A percentile compares a stretch with the other conserved stretches of the same genome.
These are phyloP conservation scores for Stephania cephalantha DNA, from an alignment of 164 flowering plant species.

Conservation along the genomic window DNA sequence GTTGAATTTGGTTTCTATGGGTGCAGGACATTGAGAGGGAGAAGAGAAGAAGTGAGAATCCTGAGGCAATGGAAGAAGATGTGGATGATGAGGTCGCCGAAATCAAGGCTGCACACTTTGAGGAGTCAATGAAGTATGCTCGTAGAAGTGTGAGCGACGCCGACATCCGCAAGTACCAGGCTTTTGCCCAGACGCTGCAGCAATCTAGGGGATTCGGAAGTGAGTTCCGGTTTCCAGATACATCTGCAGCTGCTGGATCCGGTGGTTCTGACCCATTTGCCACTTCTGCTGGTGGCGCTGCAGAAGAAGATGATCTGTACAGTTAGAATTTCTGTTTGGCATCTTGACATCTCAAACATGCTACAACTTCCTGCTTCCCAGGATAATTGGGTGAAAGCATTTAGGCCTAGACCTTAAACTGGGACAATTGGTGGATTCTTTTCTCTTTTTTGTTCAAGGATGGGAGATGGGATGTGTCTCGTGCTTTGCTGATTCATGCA, in stretches of 20 bases:
- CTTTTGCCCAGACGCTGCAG: conserved; percentile 72
- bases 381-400: background rate
- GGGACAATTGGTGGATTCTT: background rate
- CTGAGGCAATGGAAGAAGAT: conserved; percentile 78
- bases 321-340: conserved; percentile 22
- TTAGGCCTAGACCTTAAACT: background rate
- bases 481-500: background rate
- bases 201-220: conserved; percentile 72
- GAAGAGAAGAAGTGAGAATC: conserved; percentile 54
- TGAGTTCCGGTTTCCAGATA: conserved; percentile 52
- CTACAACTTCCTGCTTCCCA: background rate
- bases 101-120: conserved; percentile 67
- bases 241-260: conserved; percentile 20
- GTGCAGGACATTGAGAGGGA: conserved; percentile 74
- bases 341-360: background rate
- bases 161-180: conserved; percentile 67
- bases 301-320: conserved; percentile 66
- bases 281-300: conserved; percentile 47
- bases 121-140: conserved; percentile 76
- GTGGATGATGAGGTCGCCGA: conserved; percentile 63
- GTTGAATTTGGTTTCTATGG: background rate
- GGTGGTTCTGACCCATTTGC: conserved; percentile 55
- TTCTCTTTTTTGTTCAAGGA: background rate
- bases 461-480: too few relatives aligned
- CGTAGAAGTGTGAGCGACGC: conserved; percentile 75